Evolutionary conservation across 73 alveolate genomes (phyloP).

Genomic region (Paramecium tetraurelia): DNA sequence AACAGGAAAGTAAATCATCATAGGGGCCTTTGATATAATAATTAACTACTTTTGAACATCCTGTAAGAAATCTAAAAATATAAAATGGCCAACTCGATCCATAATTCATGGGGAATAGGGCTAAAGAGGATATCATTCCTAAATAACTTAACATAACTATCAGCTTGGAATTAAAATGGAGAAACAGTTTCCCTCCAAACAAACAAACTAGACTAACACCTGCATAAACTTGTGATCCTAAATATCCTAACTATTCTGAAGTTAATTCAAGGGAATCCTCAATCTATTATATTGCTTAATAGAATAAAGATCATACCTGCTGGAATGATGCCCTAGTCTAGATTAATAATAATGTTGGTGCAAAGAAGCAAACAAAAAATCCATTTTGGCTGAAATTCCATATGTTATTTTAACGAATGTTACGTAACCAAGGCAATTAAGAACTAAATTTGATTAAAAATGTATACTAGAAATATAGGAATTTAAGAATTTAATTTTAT

Average conservation of each 20-base stretch:
- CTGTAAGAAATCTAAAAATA: slow-evolving; percentile 1
- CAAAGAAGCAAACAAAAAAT: slow-evolving; percentile 22
- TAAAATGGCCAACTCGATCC: slow-evolving; percentile 24
- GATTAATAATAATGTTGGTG: slow-evolving; percentile 78
- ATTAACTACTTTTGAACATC: not conserved
- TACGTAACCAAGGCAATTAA: not conserved
- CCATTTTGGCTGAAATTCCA: slow-evolving; percentile 4
- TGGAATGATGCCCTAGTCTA: slow-evolving; percentile 90
- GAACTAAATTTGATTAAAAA: not conserved
- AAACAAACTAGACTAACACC: slow-evolving; percentile 77
- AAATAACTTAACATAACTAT: slow-evolving; percentile 63
- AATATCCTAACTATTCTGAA: slow-evolving; percentile 75
- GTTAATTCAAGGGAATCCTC: slow-evolving; percentile 67
- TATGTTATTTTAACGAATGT: not conserved
- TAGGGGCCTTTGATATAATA: slow-evolving; percentile 36
- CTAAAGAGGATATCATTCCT: slow-evolving; percentile 7
- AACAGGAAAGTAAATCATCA: slow-evolving; percentile 74
- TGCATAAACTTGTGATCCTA: slow-evolving; percentile 84
- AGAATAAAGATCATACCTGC: slow-evolving; percentile 61
- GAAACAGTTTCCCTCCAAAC: slow-evolving; percentile 77
- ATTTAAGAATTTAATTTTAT: not conserved
- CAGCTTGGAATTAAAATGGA: slow-evolving; percentile 74
- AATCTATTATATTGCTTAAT: slow-evolving; percentile 64
- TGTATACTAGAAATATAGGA: not conserved
- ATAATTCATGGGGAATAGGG: not conserved